Evolutionary conservation across 306 rosid genomes (phyloP).

Genomic region (Cucumis hystrix): DNA sequence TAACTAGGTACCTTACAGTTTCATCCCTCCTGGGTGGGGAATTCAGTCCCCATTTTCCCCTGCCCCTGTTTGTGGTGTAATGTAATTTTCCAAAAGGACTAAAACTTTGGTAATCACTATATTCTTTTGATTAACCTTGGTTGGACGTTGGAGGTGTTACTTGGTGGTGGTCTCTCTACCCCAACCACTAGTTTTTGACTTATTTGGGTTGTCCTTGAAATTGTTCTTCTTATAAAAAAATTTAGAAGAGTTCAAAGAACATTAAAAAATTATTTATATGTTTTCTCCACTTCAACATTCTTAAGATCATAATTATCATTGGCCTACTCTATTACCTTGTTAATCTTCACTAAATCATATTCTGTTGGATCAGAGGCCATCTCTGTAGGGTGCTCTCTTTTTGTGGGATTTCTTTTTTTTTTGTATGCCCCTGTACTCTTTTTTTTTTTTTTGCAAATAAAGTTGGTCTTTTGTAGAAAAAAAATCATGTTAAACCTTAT

Average conservation of each 20-base stretch:
- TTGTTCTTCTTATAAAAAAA: background rate
- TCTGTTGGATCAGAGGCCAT: no score
- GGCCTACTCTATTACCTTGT: background rate
- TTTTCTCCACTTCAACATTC: background rate
- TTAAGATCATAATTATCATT: background rate
- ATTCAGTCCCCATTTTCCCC: background rate
- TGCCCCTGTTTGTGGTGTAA: background rate
- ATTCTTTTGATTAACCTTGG: background rate
- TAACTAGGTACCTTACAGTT: no score
- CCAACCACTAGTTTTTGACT: background rate
- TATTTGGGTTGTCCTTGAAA: background rate
- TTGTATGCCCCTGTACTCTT: no score
- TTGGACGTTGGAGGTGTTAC: background rate
- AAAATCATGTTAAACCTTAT: background rate
- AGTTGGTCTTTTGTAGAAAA: no score
- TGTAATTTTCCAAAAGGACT: background rate
- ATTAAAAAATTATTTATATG: background rate
- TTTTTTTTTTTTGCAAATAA: no score
- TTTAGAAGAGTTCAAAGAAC: background rate
- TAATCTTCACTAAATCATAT: no score
- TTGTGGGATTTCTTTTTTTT: no score
- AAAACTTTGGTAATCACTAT: background rate
- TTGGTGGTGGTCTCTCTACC: background rate
- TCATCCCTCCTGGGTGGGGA: no score
- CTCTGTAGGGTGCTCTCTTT: no score